Percentiles rank a stretch among this genome's conserved stretches.
phyloP scores from a whole-genome alignment of 768 basidiomycete species.

The Podaxis sp. region DNA sequence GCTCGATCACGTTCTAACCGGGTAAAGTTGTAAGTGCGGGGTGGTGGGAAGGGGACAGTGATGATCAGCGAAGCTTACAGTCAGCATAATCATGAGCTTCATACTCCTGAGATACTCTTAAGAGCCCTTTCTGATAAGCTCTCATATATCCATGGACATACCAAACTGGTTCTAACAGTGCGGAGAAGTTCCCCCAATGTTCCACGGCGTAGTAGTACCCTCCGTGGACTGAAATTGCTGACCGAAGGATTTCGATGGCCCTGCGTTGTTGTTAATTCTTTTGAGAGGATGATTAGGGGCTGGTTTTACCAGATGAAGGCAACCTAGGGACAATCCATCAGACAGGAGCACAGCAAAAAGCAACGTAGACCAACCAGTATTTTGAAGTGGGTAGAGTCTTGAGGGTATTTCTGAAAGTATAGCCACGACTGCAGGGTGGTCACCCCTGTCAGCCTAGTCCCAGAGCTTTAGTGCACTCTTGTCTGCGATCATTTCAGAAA shows the following conservation, averaged over 20 bases:
- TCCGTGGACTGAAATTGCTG: slow-evolving; percentile 2
- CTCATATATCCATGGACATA: neutral
- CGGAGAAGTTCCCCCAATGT: neutral
- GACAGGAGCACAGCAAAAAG: neutral
- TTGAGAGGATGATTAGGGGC: neutral
- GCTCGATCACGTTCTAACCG: slow-evolving; percentile 3
- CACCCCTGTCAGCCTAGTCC: neutral
- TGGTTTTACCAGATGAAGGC: neutral
- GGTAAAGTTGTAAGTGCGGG: neutral
- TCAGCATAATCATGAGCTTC: slow-evolving; percentile 11
- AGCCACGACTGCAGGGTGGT: slow-evolving; percentile 9
- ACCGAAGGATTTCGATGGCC: slow-evolving; percentile 2
- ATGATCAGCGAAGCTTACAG: neutral
- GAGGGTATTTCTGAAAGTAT: slow-evolving; percentile 10
- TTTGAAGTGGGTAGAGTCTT: neutral
- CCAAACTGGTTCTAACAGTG: neutral
- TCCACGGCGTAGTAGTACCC: slow-evolving; percentile 10
- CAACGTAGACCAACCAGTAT: neutral
- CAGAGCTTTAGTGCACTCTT: neutral
- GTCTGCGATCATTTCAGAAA: neutral
- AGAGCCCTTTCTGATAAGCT: neutral
- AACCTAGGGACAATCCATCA: neutral
- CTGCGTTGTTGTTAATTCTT: neutral
- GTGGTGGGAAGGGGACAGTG: neutral
- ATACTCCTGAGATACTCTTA: neutral